phyloP scores from a whole-genome alignment of 257 asterid species.

The Solanum dulcamara region DNA sequence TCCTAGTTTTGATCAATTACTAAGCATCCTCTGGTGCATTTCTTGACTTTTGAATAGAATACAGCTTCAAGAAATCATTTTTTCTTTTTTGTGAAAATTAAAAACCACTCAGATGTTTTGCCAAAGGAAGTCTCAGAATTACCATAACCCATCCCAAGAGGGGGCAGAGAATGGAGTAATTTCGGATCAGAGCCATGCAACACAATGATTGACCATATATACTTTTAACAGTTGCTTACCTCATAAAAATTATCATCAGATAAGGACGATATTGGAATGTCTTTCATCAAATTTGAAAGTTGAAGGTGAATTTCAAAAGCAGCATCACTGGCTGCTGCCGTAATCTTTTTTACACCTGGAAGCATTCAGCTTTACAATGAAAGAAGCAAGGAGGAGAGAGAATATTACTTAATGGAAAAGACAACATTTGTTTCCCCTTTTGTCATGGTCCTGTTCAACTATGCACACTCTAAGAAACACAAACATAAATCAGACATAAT shows the following conservation, averaged over 20 bases:
- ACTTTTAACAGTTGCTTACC: constrained; percentile 28
- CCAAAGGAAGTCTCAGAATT: not conserved
- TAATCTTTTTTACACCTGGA: constrained; percentile 42
- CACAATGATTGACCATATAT: not conserved
- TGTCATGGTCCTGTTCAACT: not conserved
- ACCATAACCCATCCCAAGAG: not conserved
- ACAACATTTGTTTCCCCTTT: not conserved
- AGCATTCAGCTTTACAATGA: not conserved
- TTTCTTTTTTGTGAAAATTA: not conserved
- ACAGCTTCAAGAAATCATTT: not conserved
- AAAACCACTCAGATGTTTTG: not conserved
- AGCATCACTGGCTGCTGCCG: constrained; percentile 36
- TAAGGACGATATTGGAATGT: constrained; percentile 34
- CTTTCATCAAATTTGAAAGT: constrained; percentile 50
- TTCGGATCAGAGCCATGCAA: not conserved
- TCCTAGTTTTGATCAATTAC: not conserved
- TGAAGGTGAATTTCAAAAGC: constrained; percentile 28
- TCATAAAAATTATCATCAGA: constrained; percentile 66
- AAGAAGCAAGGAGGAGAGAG: not conserved
- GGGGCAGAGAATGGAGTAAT: not conserved
- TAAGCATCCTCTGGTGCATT: not conserved
- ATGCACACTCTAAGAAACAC: not conserved
- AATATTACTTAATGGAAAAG: not conserved
- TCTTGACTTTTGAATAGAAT: not conserved
- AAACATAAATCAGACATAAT: not conserved